These are phyloP conservation scores for Xenoacremonium recifei DNA, from an alignment of 2,329 filamentous ascomycete genomes.

Conservation along the genomic window DNA sequence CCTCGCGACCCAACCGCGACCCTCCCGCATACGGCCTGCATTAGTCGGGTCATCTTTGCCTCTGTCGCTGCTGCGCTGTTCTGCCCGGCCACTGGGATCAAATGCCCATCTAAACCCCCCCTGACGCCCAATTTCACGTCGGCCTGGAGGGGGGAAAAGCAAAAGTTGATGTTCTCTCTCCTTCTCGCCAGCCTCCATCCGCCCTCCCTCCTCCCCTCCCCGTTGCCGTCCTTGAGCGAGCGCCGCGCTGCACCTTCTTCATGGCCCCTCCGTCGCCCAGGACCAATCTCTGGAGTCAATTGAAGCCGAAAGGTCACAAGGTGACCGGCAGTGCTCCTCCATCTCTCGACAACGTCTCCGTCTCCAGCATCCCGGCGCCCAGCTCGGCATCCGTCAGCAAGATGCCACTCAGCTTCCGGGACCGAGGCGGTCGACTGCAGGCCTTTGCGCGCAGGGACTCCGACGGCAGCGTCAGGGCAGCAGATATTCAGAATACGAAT, in stretches of 20 bases:
- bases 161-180: conserved; percentile 9
- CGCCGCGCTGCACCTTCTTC: too few relatives aligned
- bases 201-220: too few relatives aligned
- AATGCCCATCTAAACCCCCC: too few relatives aligned
- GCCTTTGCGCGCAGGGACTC: conserved; percentile 29
- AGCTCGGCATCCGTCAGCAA: conserved; percentile 2
- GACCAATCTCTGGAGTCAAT: conserved; percentile 11
- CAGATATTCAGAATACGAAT: background rate
- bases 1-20: background rate
- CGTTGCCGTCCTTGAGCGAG: too few relatives aligned
- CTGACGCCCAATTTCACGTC: conserved; percentile 6
- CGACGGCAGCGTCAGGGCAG: conserved; percentile 11
- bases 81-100: too few relatives aligned
- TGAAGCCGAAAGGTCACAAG: conserved; percentile 7
- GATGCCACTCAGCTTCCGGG: conserved; percentile 31
- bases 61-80: background rate
- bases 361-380: background rate
- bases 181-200: too few relatives aligned
- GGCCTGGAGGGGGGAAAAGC: too few relatives aligned
- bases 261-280: conserved; percentile 14
- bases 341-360: conserved; percentile 1
- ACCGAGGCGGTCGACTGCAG: conserved; percentile 29
- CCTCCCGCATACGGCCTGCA: background rate
- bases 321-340: conserved; percentile 5
- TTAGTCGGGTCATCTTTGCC: too few relatives aligned